Base-by-base conservation (phyloP, 1,139 yeast genomes). In the Yueomyces sp. region DNA sequence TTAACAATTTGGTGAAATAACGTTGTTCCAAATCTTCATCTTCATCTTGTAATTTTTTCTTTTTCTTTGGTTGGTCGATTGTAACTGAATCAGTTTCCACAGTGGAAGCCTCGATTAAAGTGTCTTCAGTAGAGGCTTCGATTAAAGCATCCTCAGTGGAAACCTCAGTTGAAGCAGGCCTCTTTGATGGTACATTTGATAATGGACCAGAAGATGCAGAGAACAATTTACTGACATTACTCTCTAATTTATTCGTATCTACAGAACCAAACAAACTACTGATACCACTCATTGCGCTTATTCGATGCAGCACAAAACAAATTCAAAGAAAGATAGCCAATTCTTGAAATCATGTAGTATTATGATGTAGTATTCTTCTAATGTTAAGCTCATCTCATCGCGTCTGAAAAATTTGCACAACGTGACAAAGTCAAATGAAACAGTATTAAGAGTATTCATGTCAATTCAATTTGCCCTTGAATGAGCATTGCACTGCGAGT, bases 11-110 rank as follows among this genome's bases (percentile, higher is more conserved):
- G 36, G 67, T 60, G 50, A 60, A 72, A 54, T 74, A 74, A 41
- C 63, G 60, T 11, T 69, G 65, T 57, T 75, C 80, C 48, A 74
- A 63, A 45, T 70, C 72, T 37, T 68, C 72, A 42, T 70, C 63
- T 34, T 63, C 70, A 12, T 68, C 73, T 3, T 46, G 38, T 49
- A 47, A 41, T 53, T 45, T 54, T 53, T 46, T 57, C 61, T 47
- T 52, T 55, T 38, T 48, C 55, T 42, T 46, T 50, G 42, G 32
- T 39, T 9, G 47, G 47, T 46, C 55, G 42, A 36, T 42, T 35
- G 34, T 32, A 33, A 40, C 46, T 29, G 45, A 43, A 5, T 42
- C 34, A 35, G 44, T 42, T 36, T 44, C 41, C 31, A 36, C 45
- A 27, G 29, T 19, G 2, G 19, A 19, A 19, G 19, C 19, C 19